These are phyloP conservation scores for Penicillium expansum DNA, from an alignment of 2,329 filamentous ascomycete species.

Conservation along the genomic window DNA sequence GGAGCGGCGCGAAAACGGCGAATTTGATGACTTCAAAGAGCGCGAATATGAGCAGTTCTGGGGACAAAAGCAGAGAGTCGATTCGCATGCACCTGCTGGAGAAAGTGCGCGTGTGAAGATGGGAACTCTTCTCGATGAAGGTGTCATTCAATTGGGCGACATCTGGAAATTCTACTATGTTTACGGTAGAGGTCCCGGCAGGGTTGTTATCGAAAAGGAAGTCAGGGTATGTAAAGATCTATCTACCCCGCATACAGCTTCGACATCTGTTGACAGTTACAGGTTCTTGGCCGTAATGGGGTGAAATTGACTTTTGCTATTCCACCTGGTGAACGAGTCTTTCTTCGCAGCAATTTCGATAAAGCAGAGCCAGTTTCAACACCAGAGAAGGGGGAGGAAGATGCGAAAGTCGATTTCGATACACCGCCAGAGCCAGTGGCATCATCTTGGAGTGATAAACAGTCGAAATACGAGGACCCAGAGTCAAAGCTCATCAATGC, in stretches of 20 bases:
- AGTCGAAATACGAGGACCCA: background rate
- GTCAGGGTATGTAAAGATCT: conserved; percentile 33
- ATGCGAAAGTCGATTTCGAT: background rate
- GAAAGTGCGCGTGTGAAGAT: conserved; percentile 44
- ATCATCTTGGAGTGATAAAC: background rate
- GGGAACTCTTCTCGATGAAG: conserved; percentile 35
- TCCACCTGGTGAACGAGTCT: conserved; percentile 39
- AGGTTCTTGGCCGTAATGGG: conserved; percentile 37
- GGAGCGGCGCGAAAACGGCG: conserved; percentile 51
- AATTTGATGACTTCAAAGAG: conserved; percentile 57
- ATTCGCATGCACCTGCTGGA: conserved; percentile 36
- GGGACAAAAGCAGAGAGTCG: conserved; percentile 53
- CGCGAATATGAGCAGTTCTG: conserved; percentile 56
- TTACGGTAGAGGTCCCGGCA: conserved; percentile 28
- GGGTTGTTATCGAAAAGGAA: conserved; percentile 43
- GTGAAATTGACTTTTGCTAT: conserved; percentile 37
- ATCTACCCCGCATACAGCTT: background rate
- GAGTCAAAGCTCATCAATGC: background rate
- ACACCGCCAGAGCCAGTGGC: background rate
- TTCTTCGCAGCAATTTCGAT: conserved; percentile 24
- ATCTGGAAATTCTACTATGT: conserved; percentile 40
- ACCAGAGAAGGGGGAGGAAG: background rate
- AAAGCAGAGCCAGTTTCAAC: background rate
- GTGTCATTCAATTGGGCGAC: conserved; percentile 40
- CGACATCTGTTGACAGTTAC: conserved; percentile 8